phyloP scores from a whole-genome alignment of 495 filamentous ascomycete species.

The Aspergillus biplanus region DNA sequence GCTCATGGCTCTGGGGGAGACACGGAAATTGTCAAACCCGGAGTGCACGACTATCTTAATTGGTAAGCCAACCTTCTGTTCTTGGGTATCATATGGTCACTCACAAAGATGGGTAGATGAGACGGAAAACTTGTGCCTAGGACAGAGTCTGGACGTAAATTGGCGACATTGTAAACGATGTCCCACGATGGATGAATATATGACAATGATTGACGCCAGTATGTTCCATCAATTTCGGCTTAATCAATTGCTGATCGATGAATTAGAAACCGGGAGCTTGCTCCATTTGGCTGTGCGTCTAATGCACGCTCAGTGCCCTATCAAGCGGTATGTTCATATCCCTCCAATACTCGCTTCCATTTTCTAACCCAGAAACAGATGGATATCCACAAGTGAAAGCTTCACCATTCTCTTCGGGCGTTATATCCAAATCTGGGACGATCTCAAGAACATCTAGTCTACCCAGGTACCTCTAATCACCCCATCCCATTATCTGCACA shows the following conservation, averaged over 20 bases:
- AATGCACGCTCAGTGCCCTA: conserved; percentile 1
- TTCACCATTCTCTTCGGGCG: conserved; percentile 3
- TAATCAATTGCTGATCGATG: neutral
- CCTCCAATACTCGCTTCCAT: neutral
- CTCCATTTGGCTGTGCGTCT: conserved; percentile 1
- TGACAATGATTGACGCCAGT: conserved; percentile 11
- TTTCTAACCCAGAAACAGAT: neutral
- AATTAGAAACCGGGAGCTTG: conserved; percentile 9
- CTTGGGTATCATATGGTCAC: no score
- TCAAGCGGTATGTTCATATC: neutral
- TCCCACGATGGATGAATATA: conserved; percentile 7
- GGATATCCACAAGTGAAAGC: neutral
- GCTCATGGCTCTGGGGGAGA: neutral
- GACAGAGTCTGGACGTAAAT: conserved; percentile 1
- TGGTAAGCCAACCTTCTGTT: no score
- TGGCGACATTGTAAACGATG: conserved; percentile 3
- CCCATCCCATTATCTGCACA: no score
- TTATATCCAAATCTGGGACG: conserved; percentile 13
- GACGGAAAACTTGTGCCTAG: neutral
- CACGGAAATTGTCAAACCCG: neutral
- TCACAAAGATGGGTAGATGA: neutral
- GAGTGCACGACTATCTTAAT: neutral
- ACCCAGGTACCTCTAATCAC: neutral
- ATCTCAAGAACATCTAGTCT: conserved; percentile 5
- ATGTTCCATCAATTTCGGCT: neutral